Percentiles rank a stretch among this genome's conserved stretches.
phyloP scores from a whole-genome alignment of 1,139 yeast genomes.

The Debaryomyces coudertii region DNA sequence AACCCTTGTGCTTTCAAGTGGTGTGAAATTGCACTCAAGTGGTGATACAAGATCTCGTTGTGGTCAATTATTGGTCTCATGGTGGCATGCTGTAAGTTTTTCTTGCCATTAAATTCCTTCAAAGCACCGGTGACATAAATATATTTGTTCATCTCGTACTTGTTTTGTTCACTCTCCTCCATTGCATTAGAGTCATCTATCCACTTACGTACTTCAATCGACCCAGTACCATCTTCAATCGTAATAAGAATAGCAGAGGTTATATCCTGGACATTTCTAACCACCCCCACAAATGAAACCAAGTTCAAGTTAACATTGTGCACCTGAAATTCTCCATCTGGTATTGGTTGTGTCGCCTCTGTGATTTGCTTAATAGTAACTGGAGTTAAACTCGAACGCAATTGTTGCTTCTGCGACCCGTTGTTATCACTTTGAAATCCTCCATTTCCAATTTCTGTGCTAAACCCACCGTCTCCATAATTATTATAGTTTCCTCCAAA shows the following conservation, averaged over 20 bases:
- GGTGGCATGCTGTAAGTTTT: slow-evolving; percentile 65
- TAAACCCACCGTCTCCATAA: slow-evolving; percentile 35
- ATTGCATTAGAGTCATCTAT: slow-evolving; percentile 51
- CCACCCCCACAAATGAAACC: slow-evolving; percentile 67
- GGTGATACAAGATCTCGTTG: slow-evolving; percentile 78
- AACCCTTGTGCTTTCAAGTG: slow-evolving; percentile 59
- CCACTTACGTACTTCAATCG: slow-evolving; percentile 72
- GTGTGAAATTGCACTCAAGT: slow-evolving; percentile 67
- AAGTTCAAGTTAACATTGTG: slow-evolving; percentile 65
- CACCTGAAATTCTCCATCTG: slow-evolving; percentile 74
- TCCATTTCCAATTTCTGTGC: slow-evolving; percentile 29
- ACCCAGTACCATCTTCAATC: slow-evolving; percentile 86
- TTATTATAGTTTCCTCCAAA: slow-evolving; percentile 23
- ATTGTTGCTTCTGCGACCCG: slow-evolving; percentile 37
- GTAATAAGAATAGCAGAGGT: slow-evolving; percentile 58
- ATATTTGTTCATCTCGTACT: slow-evolving; percentile 44
- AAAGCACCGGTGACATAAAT: slow-evolving; percentile 74
- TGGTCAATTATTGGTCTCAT: slow-evolving; percentile 65
- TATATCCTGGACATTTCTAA: slow-evolving; percentile 60
- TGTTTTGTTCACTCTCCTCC: slow-evolving; percentile 39
- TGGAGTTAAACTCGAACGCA: slow-evolving; percentile 63
- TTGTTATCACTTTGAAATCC: slow-evolving; percentile 37
- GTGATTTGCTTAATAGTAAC: slow-evolving; percentile 81
- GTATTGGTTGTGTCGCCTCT: slow-evolving; percentile 64
- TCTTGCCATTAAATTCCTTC: slow-evolving; percentile 69